Percentiles rank a stretch among this genome's conserved stretches.
Conservation (phyloP, 768 basidiomycete genomes). For the Rhizopogon roseolus region DNA sequence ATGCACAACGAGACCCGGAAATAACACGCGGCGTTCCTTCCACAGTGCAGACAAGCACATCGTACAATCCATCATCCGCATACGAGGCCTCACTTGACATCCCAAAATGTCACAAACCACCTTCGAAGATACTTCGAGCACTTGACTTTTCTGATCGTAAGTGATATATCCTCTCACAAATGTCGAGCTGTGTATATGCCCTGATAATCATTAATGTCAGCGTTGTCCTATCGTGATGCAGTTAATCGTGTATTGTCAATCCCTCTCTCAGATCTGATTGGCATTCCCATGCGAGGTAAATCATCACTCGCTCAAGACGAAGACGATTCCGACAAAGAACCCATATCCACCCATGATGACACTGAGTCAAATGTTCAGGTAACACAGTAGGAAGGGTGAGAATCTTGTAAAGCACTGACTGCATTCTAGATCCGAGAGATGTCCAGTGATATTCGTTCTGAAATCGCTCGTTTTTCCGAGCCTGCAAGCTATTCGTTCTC, state of each 20-base stretch:
- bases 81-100: conserved; percentile 1
- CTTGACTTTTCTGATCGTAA: conserved; percentile 24
- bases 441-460: background rate
- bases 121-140: conserved; percentile 19
- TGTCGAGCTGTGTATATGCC: background rate
- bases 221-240: conserved; percentile 24
- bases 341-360: background rate
- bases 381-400: background rate
- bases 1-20: conserved; percentile 13
- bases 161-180: conserved; percentile 5
- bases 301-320: background rate
- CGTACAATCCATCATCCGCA: conserved; percentile 5
- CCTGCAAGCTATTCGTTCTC: background rate
- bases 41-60: background rate
- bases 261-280: background rate
- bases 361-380: conserved; percentile 1
- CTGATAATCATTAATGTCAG: conserved; percentile 9
- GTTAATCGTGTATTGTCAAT: conserved; percentile 17
- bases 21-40: background rate
- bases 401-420: background rate
- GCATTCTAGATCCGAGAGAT: background rate
- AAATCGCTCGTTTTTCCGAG: background rate
- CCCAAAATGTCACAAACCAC: conserved; percentile 4
- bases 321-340: background rate
- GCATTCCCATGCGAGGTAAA: background rate